These are phyloP conservation scores for Tripidium arundinaceum DNA, from an alignment of 202 grass and related monocot species.

Conservation along the genomic window DNA sequence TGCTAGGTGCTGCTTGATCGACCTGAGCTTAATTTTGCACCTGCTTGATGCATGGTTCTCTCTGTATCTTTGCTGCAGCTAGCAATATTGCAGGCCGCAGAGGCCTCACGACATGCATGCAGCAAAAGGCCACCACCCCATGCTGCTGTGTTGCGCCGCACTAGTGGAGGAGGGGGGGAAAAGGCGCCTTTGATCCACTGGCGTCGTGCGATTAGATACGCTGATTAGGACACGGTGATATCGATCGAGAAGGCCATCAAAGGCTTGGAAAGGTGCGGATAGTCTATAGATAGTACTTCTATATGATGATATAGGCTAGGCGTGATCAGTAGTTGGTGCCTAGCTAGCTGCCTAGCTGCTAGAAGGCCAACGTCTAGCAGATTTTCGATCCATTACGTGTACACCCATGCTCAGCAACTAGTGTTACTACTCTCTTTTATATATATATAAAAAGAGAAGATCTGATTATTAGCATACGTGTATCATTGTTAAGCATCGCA, in stretches of 20 bases:
- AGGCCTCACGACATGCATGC: slow-evolving; percentile 3
- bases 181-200: slow-evolving; percentile 38
- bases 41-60: neutral
- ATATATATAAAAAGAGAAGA: neutral
- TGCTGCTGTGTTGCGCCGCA: slow-evolving; percentile 20
- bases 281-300: neutral
- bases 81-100: neutral
- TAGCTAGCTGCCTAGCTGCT: neutral
- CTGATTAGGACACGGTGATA: slow-evolving; percentile 42
- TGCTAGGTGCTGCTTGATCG: neutral
- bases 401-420: neutral
- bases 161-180: neutral
- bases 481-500: neutral
- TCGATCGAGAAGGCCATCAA: slow-evolving; percentile 16
- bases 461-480: neutral
- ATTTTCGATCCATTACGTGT: slow-evolving; percentile 1
- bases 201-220: slow-evolving; percentile 48
- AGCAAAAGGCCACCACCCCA: slow-evolving; percentile 27
- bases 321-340: neutral
- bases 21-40: too few species aligned
- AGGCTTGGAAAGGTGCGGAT: neutral
- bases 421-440: neutral
- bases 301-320: neutral
- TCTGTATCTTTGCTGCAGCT: neutral
- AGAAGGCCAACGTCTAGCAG: slow-evolving; percentile 13